A percentile compares a stretch with the other conserved stretches of the same genome.
Conservation (phyloP, 2,329 filamentous ascomycete species). For the Graphiopsis chlorocephala region DNA sequence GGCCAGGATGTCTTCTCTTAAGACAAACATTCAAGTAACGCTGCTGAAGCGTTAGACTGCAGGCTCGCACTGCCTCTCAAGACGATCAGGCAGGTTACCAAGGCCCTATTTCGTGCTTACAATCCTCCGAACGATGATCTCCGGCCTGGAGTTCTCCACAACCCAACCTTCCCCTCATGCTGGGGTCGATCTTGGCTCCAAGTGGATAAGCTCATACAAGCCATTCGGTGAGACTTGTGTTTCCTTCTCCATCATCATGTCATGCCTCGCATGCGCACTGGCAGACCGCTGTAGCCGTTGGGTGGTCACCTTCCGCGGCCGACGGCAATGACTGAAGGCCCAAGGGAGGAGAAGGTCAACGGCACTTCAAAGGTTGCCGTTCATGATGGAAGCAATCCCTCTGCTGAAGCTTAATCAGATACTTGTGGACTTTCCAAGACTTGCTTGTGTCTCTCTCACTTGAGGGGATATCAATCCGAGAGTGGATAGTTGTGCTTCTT, state of each 20-base stretch:
- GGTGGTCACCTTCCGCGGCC: background rate
- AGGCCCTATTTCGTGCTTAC: background rate
- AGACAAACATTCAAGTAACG: background rate
- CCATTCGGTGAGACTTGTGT: background rate
- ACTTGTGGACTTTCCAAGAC: background rate
- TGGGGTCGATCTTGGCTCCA: constrained; percentile 5
- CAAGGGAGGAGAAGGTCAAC: background rate
- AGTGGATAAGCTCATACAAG: background rate
- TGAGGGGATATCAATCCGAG: background rate
- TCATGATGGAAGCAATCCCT: background rate
- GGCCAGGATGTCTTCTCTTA: too few relatives aligned
- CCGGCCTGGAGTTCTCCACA: background rate
- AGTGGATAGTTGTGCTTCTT: background rate
- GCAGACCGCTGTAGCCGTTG: constrained; percentile 1
- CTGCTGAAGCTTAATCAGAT: background rate
- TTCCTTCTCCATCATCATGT: background rate
- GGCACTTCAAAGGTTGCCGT: background rate
- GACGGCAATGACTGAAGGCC: background rate
- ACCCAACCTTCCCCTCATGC: background rate
- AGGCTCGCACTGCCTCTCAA: background rate
- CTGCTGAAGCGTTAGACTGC: background rate
- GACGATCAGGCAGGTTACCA: background rate
- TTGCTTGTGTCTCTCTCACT: background rate
- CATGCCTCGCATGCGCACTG: background rate
- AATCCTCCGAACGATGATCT: background rate